These are phyloP conservation scores for Ceratobasidium sp. DNA, from an alignment of 1,284 basidiomycete genomes.

Conservation along the genomic window DNA sequence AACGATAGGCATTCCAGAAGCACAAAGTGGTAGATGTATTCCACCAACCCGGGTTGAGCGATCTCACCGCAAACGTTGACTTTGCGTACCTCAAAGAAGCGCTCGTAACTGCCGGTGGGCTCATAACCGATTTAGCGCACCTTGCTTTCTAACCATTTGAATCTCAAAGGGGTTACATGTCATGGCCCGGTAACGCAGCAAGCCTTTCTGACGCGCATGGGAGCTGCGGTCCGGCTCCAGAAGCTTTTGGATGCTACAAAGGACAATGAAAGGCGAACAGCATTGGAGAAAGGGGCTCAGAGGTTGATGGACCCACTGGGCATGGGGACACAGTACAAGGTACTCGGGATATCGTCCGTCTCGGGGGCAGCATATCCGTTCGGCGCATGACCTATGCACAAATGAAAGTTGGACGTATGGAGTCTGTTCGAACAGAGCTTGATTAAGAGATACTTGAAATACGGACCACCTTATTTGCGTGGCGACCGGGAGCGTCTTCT, in stretches of 20 bases:
- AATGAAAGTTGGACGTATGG: neutral
- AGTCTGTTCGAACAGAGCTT: no score
- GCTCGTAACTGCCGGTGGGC: conserved; percentile 69
- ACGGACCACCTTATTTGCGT: neutral
- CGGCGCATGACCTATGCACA: neutral
- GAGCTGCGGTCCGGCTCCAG: conserved; percentile 70
- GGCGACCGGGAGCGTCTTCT: conserved; percentile 37
- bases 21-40: conserved; percentile 91
- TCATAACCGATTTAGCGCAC: conserved; percentile 67
- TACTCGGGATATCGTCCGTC: conserved; percentile 58
- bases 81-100: conserved; percentile 89
- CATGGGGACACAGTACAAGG: conserved; percentile 67
- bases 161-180: conserved; percentile 66
- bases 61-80: conserved; percentile 96
- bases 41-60: conserved; percentile 84
- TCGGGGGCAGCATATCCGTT: conserved; percentile 26
- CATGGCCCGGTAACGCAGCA: conserved; percentile 76
- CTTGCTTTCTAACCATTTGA: conserved; percentile 78
- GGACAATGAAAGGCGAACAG: conserved; percentile 59
- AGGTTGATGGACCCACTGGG: conserved; percentile 62
- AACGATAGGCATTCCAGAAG: conserved; percentile 81
- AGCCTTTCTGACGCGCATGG: conserved; percentile 76
- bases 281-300: conserved; percentile 59
- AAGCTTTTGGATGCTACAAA: conserved; percentile 62
- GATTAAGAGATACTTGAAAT: no score